Percentiles rank a stretch among this genome's conserved stretches.
Conservation (phyloP, 768 basidiomycete genomes). For the Gyrodon lividus region DNA sequence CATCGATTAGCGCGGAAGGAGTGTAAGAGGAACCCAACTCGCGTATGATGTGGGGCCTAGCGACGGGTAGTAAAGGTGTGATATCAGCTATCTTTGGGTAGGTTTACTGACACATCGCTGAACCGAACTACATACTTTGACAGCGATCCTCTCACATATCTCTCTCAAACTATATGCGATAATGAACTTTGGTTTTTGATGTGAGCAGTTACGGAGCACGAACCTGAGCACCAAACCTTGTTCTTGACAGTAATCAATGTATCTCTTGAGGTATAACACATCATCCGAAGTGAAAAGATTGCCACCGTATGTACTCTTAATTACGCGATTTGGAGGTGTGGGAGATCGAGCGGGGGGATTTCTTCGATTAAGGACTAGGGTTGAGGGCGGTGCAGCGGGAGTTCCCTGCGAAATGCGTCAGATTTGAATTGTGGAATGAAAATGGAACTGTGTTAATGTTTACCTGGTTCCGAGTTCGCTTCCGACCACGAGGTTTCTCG, state of each 20-base stretch:
- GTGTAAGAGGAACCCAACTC: conserved; percentile 21
- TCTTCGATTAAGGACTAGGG: conserved; percentile 64
- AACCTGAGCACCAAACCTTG: conserved; percentile 82
- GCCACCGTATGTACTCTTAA: conserved; percentile 88
- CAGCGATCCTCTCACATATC: conserved; percentile 83
- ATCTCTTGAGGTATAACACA: conserved; percentile 78
- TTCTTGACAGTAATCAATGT: conserved; percentile 89
- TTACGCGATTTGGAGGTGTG: conserved; percentile 77
- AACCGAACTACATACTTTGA: conserved; percentile 52
- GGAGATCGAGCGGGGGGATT: conserved; percentile 75
- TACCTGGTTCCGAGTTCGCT: conserved; percentile 63
- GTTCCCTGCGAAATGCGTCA: conserved; percentile 39
- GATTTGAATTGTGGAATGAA: neutral
- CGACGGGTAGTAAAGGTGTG: neutral
- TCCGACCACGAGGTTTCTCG: conserved; percentile 63
- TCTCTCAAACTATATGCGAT: conserved; percentile 51
- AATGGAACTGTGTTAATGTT: conserved; percentile 6
- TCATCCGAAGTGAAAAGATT: conserved; percentile 86
- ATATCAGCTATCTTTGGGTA: conserved; percentile 5
- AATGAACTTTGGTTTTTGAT: conserved; percentile 28
- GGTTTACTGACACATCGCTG: neutral
- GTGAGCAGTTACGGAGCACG: conserved; percentile 6
- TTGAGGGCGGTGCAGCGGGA: conserved; percentile 65
- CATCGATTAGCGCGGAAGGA: neutral
- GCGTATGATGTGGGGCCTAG: conserved; percentile 90